These are phyloP conservation scores for Sarocladiaceae sp. DNA, from an alignment of 2,329 filamentous ascomycete species.

Conservation along the genomic window DNA sequence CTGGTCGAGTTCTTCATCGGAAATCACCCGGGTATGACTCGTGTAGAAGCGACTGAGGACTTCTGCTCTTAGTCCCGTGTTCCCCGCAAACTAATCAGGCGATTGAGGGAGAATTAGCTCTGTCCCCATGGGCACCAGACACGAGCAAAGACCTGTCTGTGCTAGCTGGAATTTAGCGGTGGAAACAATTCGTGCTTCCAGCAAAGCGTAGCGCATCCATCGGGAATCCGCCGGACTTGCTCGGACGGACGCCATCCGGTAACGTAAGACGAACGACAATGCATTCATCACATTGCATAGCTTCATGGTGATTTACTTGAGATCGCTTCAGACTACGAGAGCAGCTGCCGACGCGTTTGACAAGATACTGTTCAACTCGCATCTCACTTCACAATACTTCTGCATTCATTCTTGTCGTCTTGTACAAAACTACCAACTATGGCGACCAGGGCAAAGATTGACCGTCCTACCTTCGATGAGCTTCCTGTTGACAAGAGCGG, in stretches of 20 bases:
- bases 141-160: too few species aligned
- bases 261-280: background rate
- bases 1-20: too few species aligned
- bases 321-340: too few species aligned
- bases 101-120: background rate
- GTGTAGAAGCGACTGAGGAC: too few species aligned
- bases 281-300: background rate
- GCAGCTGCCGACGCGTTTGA: too few species aligned
- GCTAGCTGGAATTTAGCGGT: too few species aligned
- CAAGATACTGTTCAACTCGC: too few species aligned
- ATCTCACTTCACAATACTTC: too few species aligned
- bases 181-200: too few species aligned
- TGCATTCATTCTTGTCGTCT: background rate
- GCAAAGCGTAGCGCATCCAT: background rate
- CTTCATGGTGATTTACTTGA: too few species aligned
- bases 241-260: background rate
- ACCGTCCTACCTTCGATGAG: slow-evolving; percentile 25
- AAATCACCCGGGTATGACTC: background rate
- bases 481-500: slow-evolving; percentile 40
- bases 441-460: background rate
- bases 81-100: background rate
- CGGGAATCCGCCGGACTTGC: background rate
- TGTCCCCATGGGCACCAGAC: too few species aligned
- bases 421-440: background rate
- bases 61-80: too few species aligned